Base-by-base conservation (phyloP, 2,329 filamentous ascomycete species). In the Aspergillus sp. region DNA sequence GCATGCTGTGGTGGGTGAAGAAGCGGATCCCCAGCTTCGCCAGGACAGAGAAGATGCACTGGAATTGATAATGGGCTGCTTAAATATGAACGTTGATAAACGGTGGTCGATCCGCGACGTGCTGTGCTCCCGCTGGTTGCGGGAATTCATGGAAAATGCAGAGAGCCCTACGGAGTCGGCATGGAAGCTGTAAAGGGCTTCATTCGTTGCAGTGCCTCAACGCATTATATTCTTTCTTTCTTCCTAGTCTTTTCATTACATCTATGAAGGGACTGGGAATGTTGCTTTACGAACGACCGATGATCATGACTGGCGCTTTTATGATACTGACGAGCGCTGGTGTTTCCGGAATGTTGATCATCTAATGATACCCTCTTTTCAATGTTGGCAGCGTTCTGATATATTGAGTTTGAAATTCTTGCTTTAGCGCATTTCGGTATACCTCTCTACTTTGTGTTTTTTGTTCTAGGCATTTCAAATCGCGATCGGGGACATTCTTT, bases 71-170 rank as follows among this genome's bases (percentile, higher is more conserved):
- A 76, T 78, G 47, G 84, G 85, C 4, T 89, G 87, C 68, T 75
- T 90, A 23, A 80, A 86, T 36, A 81, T 84, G 76, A 80, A 88
- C 56, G 72, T 80, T 32, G 76, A 82, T 43, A 75, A 78, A 54
- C 80, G 87, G 45, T 87, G 84, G 83, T 83, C 80, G 36, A 81
- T 89, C 54, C 77, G 79, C 38, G 80, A 86, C 45, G 80, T 86
- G 19, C 70, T 89, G 39, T 78, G 79, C 21, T 83, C 82, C 65
- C 67, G 75, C 13, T 89, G 86, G 85, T 78, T 89, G 30, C 73
- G 76, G 25, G 78, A 77, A 12, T 73, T 77, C 50, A 65, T 70
- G 36, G 71, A 79, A 43, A 65, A 61, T 51, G 43, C 65, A 8
- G 71, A 75, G 53, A 63, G 62, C 58, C 66, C 71, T 15, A 63